Percentiles rank a stretch among this genome's conserved stretches.
Evolutionary conservation across 768 basidiomycete species (phyloP).

Genomic region (Termitomyces sp.): DNA sequence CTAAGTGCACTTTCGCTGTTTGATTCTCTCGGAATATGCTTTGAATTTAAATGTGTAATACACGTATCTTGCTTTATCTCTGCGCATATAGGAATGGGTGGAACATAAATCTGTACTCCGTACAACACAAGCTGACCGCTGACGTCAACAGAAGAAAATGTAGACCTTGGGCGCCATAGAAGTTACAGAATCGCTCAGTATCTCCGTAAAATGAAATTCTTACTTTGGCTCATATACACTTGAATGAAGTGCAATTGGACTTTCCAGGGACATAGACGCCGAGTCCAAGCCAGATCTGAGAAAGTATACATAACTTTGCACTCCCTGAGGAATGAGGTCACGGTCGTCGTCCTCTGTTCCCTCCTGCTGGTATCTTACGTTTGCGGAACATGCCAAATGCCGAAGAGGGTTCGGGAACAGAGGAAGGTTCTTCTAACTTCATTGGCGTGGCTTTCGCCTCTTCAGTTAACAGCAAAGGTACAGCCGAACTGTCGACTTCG

Average conservation of each 20-base stretch:
- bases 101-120: background rate
- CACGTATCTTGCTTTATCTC: background rate
- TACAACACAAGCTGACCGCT: background rate
- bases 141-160: background rate
- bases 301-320: background rate
- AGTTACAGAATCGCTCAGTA: background rate
- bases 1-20: background rate
- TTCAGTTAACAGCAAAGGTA: background rate
- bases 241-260: background rate
- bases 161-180: background rate
- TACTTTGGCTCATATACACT: background rate
- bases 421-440: slow-evolving; percentile 7
- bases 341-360: slow-evolving; percentile 20
- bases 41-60: background rate
- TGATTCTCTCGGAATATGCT: background rate
- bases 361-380: slow-evolving; percentile 27
- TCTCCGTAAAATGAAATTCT: background rate
- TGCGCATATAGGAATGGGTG: background rate
- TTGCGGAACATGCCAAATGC: slow-evolving; percentile 29
- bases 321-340: background rate
- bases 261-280: background rate
- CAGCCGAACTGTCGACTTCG: background rate
- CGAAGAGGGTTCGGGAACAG: background rate
- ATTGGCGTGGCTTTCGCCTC: slow-evolving; percentile 2
- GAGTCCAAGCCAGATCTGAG: background rate